Base-by-base conservation (phyloP, 2,329 filamentous ascomycete genomes). In the Cucurbitaria berberidis region DNA sequence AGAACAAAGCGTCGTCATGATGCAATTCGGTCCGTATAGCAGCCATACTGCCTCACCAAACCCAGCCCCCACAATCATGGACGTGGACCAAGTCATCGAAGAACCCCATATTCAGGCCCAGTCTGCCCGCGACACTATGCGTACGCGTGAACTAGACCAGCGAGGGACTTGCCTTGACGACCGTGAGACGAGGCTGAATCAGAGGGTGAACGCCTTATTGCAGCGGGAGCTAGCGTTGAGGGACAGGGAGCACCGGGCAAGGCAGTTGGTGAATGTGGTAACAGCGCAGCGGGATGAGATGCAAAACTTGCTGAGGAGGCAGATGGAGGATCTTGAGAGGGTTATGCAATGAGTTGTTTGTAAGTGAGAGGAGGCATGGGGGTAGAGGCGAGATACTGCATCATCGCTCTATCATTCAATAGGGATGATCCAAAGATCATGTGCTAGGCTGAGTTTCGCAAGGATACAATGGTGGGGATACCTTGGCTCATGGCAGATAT, bases 201-300 rank as follows among this genome's bases (percentile, higher is more conserved):
- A 21, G 35, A 16, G 35, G 5, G 35, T 21, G 18, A 5, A 21
- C 18, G 19, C 6, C 3, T 38, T 38, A 18, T 11, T 21, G 4
- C 43, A 45, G 36, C 42, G 27, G 3, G 45, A 56, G 15, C 24
- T 9, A n/a, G 24, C 15, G 19, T 2, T 43, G 19, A 1, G 5
- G 13, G n/a, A 30, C 21, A n/a, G 40, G 11, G 40, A 45, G 49
- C 26, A 21, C 11, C 41, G 15, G 5, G 15, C 13, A 15, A 16
- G 30, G 5, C 35, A 44, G 15, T 22, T 26, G 11, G 38, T 53
- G 34, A n/a, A 11, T 2, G 5, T 5, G 8, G 13, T 49, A 34
- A 42, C 1, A 45, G 39, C 36, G 27, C 58, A 61, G 4, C 16
- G 45, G 26, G n/a, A 34, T 2, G 53, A 57, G 49, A 1, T 55